Percentiles rank a stretch among this genome's conserved stretches.
phyloP scores from a whole-genome alignment of 2,329 filamentous ascomycete genomes.

The Curvularia sp. region DNA sequence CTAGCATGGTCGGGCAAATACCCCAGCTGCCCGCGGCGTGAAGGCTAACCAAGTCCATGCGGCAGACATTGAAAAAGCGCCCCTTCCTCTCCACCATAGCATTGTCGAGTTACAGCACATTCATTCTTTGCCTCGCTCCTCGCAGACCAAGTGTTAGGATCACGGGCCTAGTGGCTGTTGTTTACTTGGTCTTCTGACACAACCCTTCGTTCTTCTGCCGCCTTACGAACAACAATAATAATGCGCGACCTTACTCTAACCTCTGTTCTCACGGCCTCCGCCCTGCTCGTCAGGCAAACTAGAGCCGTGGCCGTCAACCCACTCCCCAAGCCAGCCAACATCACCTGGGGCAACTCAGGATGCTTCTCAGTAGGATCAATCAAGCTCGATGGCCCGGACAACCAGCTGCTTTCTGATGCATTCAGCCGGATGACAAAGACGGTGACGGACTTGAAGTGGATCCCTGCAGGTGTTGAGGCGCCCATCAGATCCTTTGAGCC shows the following conservation, averaged over 20 bases:
- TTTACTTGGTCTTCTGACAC: neutral
- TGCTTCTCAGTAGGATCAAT: constrained; percentile 54
- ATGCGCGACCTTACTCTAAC: constrained; percentile 45
- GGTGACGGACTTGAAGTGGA: constrained; percentile 61
- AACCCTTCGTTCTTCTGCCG: constrained; percentile 1
- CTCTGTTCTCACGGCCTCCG: constrained; percentile 40
- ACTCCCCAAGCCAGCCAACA: constrained; percentile 60
- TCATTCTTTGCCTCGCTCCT: constrained; percentile 16
- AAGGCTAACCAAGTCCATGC: constrained; percentile 15
- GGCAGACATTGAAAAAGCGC: constrained; percentile 34
- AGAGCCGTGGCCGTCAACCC: constrained; percentile 61
- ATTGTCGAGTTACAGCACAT: constrained; percentile 5
- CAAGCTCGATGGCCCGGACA: constrained; percentile 47
- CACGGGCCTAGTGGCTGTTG: neutral
- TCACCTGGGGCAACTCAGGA: constrained; percentile 62
- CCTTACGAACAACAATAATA: constrained; percentile 13
- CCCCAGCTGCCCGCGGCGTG: constrained; percentile 13
- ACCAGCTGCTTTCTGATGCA: constrained; percentile 52
- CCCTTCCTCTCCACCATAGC: constrained; percentile 14
- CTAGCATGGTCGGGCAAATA: constrained; percentile 30
- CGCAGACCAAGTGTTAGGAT: neutral
- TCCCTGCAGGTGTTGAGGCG: constrained; percentile 60
- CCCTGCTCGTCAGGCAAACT: constrained; percentile 48
- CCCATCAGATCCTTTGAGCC: constrained; percentile 59
- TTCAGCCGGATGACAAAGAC: constrained; percentile 60